A percentile compares a stretch with the other conserved stretches of the same genome.
These are phyloP conservation scores for Ambrosiella xylebori DNA, from an alignment of 2,329 filamentous ascomycete species.

Conservation along the genomic window DNA sequence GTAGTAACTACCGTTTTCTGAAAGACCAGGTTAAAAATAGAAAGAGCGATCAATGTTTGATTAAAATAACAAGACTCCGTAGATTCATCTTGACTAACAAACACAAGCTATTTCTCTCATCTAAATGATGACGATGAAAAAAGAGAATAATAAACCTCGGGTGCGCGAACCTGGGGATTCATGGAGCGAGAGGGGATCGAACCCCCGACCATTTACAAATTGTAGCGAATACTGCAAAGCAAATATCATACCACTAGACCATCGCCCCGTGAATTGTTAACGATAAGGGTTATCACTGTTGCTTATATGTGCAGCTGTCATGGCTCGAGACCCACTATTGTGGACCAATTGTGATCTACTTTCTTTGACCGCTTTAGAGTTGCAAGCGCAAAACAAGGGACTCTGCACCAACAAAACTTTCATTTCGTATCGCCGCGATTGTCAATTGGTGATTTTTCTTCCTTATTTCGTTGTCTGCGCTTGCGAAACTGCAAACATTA, in stretches of 20 bases:
- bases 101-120: neutral
- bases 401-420: slow-evolving; percentile 7
- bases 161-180: neutral
- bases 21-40: no score
- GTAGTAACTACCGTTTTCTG: no score
- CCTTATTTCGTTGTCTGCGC: neutral
- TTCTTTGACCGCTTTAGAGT: neutral
- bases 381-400: neutral
- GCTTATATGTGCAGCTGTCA: neutral
- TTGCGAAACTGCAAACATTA: neutral
- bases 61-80: neutral
- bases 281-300: neutral
- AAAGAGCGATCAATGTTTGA: neutral
- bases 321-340: neutral
- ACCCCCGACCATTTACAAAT: slow-evolving; percentile 14
- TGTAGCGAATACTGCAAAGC: slow-evolving; percentile 14
- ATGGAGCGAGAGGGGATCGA: slow-evolving; percentile 14
- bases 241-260: slow-evolving; percentile 14
- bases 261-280: slow-evolving; percentile 12
- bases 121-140: neutral
- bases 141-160: neutral
- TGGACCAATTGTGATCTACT: neutral
- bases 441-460: neutral
- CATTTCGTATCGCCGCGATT: neutral
- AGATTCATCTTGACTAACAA: neutral